A percentile compares a stretch with the other conserved stretches of the same genome.
These are phyloP conservation scores for Solanum hybrid DNA, from an alignment of 305 asterid genomes.

Conservation along the genomic window DNA sequence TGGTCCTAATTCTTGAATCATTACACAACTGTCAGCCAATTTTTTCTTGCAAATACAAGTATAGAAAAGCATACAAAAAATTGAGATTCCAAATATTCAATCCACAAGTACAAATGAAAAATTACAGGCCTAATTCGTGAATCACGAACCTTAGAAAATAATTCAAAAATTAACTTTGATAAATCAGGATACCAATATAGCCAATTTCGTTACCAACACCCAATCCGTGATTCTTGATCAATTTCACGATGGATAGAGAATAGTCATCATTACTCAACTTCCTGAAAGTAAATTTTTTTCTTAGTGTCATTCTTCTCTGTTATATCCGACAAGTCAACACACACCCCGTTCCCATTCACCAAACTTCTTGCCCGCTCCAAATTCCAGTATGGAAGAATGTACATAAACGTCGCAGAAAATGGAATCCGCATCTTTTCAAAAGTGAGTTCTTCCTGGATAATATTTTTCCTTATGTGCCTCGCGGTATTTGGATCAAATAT, in stretches of 20 bases:
- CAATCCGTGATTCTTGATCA: neutral
- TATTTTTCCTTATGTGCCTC: neutral
- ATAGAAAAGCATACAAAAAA: neutral
- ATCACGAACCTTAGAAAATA: neutral
- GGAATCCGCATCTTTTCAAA: neutral
- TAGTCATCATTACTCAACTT: neutral
- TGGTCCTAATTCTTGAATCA: neutral
- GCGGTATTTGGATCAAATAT: neutral
- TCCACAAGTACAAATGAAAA: neutral
- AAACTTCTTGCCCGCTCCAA: neutral
- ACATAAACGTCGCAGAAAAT: neutral
- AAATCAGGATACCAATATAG: neutral
- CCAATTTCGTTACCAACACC: neutral
- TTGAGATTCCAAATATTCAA: neutral
- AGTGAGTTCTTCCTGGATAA: neutral
- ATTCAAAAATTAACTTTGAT: neutral
- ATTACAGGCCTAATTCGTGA: neutral
- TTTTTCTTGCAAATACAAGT: neutral
- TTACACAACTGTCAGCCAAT: neutral
- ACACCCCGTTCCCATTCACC: neutral
- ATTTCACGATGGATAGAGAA: neutral
- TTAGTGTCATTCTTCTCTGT: neutral
- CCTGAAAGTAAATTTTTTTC: neutral
- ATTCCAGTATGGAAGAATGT: neutral
- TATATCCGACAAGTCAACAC: neutral